Evolutionary conservation across 371 early-diverging fungal genomes (phyloP), one percentile per base, ranked within the genome.

Genomic region (Hamiltosporidium tvaerminnensis): DNA sequence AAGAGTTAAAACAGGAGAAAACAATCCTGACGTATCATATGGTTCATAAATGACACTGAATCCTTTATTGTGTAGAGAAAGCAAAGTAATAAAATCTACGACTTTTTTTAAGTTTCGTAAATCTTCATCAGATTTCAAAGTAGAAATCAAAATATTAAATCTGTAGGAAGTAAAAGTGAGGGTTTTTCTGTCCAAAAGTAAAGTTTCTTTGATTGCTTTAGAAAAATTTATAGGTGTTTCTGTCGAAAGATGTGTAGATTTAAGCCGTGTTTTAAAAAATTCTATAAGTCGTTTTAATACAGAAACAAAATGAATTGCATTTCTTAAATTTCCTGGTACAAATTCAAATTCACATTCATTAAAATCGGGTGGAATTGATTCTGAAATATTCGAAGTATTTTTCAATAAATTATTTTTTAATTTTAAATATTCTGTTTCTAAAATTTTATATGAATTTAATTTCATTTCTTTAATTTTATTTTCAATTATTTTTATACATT

Each of bases 41-140:
- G 99, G 99, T 77, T 98, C 99, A 41, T 96, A 82, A 60, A 96
- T 88, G 32, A 98, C 78, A 72, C 89, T 76, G 61, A 98, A 98
- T 0, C 92, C 86, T 74, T 73, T 64, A 50, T 37, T 64, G 57
- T 74, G 70, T 65, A 68, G 62, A 33, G 69, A 50, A 36, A 56
- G 47, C 57, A 75, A 54, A 31, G 76, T 71, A 32, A 63, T 65
- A 53, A 78, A 72, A 41, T 78, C 75, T 14, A 68, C 66, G 2
- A 78, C 61, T 37, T 54, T 84, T 56, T 86, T 85, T 50, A 98
- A 75, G 7, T 86, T 82, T 12, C 14, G 4, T 4, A 55, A 7
- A 47, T 94, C 76, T 69, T 93, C 87, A 0, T 85, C 84, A 10
- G 93, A 72, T 71, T 92, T 90, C 35, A 96, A 77, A 0, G 92